Conservation (phyloP, 2,329 filamentous ascomycete genomes). For the Scedosporium dehoogii region DNA sequence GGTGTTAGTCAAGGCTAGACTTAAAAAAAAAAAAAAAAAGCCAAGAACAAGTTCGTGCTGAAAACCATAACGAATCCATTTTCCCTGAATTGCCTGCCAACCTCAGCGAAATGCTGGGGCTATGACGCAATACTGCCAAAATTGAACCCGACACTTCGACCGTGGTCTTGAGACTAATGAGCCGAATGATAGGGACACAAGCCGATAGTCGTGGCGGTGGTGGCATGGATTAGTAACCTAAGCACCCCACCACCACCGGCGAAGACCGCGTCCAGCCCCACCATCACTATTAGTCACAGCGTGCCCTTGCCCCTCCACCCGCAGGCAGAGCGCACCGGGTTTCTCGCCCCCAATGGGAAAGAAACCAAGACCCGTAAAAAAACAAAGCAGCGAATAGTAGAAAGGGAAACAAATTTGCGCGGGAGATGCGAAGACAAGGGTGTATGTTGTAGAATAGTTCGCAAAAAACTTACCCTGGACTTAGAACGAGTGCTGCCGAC, state of each 20-base stretch:
- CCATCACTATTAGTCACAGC: not conserved
- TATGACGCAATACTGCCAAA: not conserved
- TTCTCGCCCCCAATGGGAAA: not conserved
- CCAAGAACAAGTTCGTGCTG: not conserved
- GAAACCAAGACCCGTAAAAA: not conserved
- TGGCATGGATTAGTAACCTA: conserved; percentile 8
- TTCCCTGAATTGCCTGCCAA: too few relatives aligned
- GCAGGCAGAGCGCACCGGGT: not conserved
- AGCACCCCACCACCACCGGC: conserved; percentile 10
- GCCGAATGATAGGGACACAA: not conserved
- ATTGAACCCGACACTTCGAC: not conserved
- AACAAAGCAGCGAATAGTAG: not conserved
- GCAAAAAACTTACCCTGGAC: conserved; percentile 66
- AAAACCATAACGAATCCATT: too few relatives aligned
- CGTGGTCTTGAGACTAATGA: not conserved
- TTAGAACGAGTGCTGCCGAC: conserved; percentile 81
- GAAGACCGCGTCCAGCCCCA: not conserved
- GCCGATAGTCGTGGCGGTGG: conserved; percentile 4
- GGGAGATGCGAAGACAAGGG: conserved; percentile 7
- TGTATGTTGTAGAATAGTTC: conserved; percentile 12
- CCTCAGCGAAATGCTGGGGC: not conserved
- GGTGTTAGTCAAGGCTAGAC: not conserved
- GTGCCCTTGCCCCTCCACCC: conserved; percentile 1
- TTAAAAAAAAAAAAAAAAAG: not conserved
- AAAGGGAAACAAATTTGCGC: conserved; percentile 1